Conservation (phyloP, 495 filamentous ascomycete species). For the Penicillium taxi region DNA sequence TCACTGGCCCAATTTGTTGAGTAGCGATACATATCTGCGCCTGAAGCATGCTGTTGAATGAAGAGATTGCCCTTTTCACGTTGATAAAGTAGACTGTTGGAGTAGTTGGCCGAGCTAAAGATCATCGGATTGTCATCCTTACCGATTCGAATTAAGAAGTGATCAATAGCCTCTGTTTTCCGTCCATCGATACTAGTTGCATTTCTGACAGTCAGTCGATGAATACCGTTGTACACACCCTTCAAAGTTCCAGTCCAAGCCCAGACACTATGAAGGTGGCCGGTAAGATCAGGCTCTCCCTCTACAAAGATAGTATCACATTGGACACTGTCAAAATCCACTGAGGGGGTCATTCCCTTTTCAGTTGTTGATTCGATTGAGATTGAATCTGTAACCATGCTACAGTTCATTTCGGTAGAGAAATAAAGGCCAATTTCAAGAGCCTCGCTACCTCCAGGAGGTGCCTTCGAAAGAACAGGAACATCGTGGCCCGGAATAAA, state of each 20-base stretch:
- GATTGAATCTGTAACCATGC: slow-evolving; percentile 43
- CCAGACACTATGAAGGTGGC: slow-evolving; percentile 49
- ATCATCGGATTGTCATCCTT: slow-evolving; percentile 53
- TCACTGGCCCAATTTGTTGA: slow-evolving; percentile 53
- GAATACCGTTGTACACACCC: slow-evolving; percentile 58
- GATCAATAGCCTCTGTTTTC: slow-evolving; percentile 42
- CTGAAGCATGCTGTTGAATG: slow-evolving; percentile 52
- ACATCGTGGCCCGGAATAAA: slow-evolving; percentile 59
- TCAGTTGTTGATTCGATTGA: slow-evolving; percentile 47
- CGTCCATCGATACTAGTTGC: slow-evolving; percentile 30
- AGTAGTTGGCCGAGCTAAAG: slow-evolving; percentile 53
- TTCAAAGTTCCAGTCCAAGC: slow-evolving; percentile 45
- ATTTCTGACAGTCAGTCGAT: slow-evolving; percentile 54
- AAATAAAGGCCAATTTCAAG: slow-evolving; percentile 50
- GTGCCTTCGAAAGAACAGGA: slow-evolving; percentile 45
- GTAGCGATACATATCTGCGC: slow-evolving; percentile 58
- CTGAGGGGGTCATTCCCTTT: slow-evolving; percentile 27
- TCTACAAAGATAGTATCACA: slow-evolving; percentile 32
- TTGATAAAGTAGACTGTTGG: slow-evolving; percentile 39
- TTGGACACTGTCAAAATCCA: slow-evolving; percentile 34
- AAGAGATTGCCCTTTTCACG: slow-evolving; percentile 35
- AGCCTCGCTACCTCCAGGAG: slow-evolving; percentile 35
- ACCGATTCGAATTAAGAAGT: slow-evolving; percentile 51
- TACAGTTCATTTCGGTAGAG: slow-evolving; percentile 56
- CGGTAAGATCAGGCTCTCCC: slow-evolving; percentile 28